These are phyloP conservation scores for Cercospora sojina DNA, from an alignment of 2,329 filamentous ascomycete species.

Conservation along the genomic window DNA sequence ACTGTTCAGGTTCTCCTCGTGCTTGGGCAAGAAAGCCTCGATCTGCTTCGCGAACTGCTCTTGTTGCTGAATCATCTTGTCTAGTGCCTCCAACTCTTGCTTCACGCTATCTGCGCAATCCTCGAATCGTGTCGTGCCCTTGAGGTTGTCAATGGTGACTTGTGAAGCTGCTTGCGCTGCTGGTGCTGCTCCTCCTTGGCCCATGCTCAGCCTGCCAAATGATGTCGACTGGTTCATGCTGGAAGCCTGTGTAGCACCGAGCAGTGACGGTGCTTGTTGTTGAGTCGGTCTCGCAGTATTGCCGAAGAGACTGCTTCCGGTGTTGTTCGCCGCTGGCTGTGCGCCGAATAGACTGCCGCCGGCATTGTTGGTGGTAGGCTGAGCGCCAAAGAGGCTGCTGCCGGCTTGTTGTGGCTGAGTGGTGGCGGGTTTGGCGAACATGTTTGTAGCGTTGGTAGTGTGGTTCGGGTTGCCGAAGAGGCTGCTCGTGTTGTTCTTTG, in stretches of 20 bases:
- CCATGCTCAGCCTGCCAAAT: slow-evolving; percentile 45
- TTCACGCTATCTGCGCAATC: slow-evolving; percentile 83
- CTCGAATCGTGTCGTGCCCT: slow-evolving; percentile 86
- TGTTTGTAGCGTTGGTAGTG: slow-evolving; percentile 27
- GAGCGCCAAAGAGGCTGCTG: slow-evolving; percentile 32
- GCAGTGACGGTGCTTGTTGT: slow-evolving; percentile 32
- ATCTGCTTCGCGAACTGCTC: slow-evolving; percentile 75
- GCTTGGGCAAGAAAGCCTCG: slow-evolving; percentile 61
- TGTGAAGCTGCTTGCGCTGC: slow-evolving; percentile 45
- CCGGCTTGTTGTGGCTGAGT: slow-evolving; percentile 21
- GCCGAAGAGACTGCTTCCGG: slow-evolving; percentile 25
- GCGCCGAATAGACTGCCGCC: slow-evolving; percentile 25
- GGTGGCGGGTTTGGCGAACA: slow-evolving; percentile 31
- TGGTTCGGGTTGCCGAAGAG: slow-evolving; percentile 15
- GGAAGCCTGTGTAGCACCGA: slow-evolving; percentile 30
- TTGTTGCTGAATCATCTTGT: slow-evolving; percentile 76
- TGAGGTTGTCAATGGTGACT: slow-evolving; percentile 74
- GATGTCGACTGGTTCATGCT: slow-evolving; percentile 28
- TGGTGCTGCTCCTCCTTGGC: slow-evolving; percentile 50
- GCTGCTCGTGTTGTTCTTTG: slow-evolving; percentile 8
- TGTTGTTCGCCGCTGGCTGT: slow-evolving; percentile 14
- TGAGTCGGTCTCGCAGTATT: slow-evolving; percentile 23
- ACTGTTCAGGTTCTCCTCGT: slow-evolving; percentile 63
- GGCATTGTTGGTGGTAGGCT: slow-evolving; percentile 9
- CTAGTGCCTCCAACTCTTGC: slow-evolving; percentile 71